Percentiles rank a stretch among this genome's conserved stretches.
These are phyloP conservation scores for Pichia nakasei DNA, from an alignment of 805 yeast genomes.

Conservation along the genomic window DNA sequence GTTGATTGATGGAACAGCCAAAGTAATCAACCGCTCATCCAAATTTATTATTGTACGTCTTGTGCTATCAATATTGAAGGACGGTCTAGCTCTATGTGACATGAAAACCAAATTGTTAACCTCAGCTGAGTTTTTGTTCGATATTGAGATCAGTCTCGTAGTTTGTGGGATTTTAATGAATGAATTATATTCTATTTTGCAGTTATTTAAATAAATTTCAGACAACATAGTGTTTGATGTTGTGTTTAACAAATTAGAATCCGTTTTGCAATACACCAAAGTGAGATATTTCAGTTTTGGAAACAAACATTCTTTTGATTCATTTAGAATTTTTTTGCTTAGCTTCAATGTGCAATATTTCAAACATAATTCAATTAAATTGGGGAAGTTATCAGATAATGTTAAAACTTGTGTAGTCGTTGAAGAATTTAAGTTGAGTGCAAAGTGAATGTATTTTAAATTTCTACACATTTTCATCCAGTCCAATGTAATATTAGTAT, in stretches of 20 bases:
- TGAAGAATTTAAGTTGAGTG: slow-evolving; percentile 3
- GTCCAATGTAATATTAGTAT: slow-evolving; percentile 6
- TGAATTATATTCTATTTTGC: slow-evolving; percentile 15
- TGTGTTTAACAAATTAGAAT: slow-evolving; percentile 9
- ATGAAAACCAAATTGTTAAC: slow-evolving; percentile 13
- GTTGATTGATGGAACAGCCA: background rate
- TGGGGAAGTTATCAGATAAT: background rate
- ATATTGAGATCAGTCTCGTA: slow-evolving; percentile 13
- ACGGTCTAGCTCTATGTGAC: slow-evolving; percentile 1
- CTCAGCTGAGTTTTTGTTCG: slow-evolving; percentile 11
- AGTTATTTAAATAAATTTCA: slow-evolving; percentile 14
- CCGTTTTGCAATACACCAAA: slow-evolving; percentile 15
- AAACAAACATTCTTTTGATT: background rate
- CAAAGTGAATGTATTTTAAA: slow-evolving; percentile 12
- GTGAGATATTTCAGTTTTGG: slow-evolving; percentile 10
- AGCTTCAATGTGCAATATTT: background rate
- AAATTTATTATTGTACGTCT: background rate
- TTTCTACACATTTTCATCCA: slow-evolving; percentile 7
- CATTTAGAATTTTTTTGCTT: background rate
- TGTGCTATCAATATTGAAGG: background rate
- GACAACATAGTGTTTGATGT: background rate
- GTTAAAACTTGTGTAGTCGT: background rate
- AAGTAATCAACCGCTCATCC: slow-evolving; percentile 1
- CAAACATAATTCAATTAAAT: background rate
- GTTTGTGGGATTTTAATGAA: slow-evolving; percentile 14